Conservation (phyloP, 371 early-diverging fungal genomes). For the Coemansia sp. region DNA sequence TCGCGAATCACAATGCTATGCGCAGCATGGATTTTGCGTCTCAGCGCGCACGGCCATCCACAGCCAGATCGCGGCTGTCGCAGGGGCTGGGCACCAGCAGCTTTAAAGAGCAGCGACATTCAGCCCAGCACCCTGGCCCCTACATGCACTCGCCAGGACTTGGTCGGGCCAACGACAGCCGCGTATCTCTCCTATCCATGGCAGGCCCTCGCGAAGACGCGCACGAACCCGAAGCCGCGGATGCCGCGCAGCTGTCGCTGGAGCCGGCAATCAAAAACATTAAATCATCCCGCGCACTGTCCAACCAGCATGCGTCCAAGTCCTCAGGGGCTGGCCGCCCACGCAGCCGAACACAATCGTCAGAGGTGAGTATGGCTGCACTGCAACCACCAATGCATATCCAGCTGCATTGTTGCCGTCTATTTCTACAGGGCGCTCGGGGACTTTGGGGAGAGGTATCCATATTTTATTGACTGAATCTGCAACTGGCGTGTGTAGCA, state of each 20-base stretch:
- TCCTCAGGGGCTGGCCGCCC: constrained; percentile 29
- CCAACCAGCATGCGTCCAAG: constrained; percentile 21
- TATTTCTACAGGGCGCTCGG: neutral
- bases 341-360: constrained; percentile 47
- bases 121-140: constrained; percentile 13
- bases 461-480: neutral
- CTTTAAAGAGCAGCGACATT: constrained; percentile 30
- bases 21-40: constrained; percentile 22
- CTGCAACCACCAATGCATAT: neutral
- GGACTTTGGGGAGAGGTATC: neutral
- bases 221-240: neutral
- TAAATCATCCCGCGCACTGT: constrained; percentile 38
- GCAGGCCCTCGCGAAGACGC: constrained; percentile 18
- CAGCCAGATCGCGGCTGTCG: constrained; percentile 42
- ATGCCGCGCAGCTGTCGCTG: constrained; percentile 25
- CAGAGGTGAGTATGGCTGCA: constrained; percentile 32
- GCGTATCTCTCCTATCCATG: constrained; percentile 44
- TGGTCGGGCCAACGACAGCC: constrained; percentile 28
- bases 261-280: constrained; percentile 29
- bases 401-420: neutral
- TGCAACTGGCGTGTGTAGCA: constrained; percentile 26
- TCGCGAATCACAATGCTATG: constrained; percentile 12
- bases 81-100: constrained; percentile 31
- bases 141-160: constrained; percentile 19
- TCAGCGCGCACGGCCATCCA: constrained; percentile 29